These are phyloP conservation scores for Micractinium sp. DNA, from an alignment of 139 green algal genomes.

Conservation along the genomic window DNA sequence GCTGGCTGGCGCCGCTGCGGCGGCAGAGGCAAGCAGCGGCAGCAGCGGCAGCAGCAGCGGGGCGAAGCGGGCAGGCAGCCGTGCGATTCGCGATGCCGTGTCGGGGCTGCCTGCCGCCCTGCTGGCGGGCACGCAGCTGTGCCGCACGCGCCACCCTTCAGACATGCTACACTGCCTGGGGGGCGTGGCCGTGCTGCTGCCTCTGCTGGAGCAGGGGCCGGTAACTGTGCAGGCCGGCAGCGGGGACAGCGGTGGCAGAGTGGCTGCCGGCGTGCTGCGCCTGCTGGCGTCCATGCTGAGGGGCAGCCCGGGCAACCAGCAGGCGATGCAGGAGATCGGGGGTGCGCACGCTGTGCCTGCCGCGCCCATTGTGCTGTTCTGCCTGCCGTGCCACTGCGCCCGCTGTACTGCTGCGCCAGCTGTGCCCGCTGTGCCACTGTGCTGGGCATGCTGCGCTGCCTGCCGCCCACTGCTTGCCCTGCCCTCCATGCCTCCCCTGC, in stretches of 20 bases:
- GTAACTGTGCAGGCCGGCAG: background rate
- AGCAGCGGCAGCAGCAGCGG: background rate
- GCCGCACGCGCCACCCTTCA: constrained; percentile 47
- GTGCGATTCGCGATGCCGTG: constrained; percentile 7
- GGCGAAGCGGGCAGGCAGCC: background rate
- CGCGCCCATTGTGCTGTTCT: background rate
- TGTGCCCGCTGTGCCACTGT: background rate
- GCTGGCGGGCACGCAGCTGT: constrained; percentile 53
- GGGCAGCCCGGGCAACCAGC: constrained; percentile 49
- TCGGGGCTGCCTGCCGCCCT: constrained; percentile 39
- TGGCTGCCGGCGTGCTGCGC: constrained; percentile 31
- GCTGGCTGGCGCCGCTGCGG: background rate
- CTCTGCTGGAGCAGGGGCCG: constrained; percentile 42
- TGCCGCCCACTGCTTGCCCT: no score
- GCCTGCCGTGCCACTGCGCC: background rate
- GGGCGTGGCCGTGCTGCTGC: constrained; percentile 53
- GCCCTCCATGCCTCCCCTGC: no score
- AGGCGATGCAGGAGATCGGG: constrained; percentile 37
- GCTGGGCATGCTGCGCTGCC: background rate
- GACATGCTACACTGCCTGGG: constrained; percentile 65
- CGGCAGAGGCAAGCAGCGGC: background rate
- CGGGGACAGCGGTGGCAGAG: background rate
- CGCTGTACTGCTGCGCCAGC: background rate
- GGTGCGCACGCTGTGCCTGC: background rate
- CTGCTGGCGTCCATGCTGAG: constrained; percentile 44